These are phyloP conservation scores for Craspedostauros australis DNA, from an alignment of 108 stramenopile species.

Conservation along the genomic window DNA sequence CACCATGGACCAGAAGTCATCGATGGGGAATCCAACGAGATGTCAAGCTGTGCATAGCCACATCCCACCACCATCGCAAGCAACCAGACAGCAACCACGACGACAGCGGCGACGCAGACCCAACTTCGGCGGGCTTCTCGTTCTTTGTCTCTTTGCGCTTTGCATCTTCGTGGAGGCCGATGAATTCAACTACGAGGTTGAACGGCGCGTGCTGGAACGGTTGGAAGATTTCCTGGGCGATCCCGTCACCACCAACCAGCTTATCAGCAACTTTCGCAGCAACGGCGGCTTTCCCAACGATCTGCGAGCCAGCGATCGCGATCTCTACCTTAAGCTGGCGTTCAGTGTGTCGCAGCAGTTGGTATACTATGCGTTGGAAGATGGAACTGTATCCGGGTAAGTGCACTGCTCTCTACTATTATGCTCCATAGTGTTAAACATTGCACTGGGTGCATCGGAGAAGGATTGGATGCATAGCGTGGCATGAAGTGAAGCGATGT, in stretches of 20 bases:
- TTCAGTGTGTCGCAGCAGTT: conserved; percentile 1
- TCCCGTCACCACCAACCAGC: neutral
- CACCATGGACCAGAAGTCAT: too few relatives aligned
- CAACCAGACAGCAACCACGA: too few relatives aligned
- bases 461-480: too few relatives aligned
- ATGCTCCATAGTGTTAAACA: neutral
- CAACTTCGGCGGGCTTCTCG: too few relatives aligned
- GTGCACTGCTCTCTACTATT: neutral
- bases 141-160: too few relatives aligned
- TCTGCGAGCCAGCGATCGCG: conserved; percentile 22
- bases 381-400: conserved; percentile 24
- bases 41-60: too few relatives aligned
- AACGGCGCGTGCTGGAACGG: conserved; percentile 22
- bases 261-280: conserved; percentile 11
- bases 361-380: conserved; percentile 27
- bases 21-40: too few relatives aligned
- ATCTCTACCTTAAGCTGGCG: conserved; percentile 12
- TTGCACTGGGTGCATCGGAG: too few relatives aligned
- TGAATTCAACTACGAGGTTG: conserved; percentile 27
- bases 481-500: too few relatives aligned
- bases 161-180: neutral
- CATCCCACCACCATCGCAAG: too few relatives aligned
- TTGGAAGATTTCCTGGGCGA: conserved; percentile 13
- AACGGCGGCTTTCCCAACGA: conserved; percentile 22
- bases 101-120: too few relatives aligned